Percentiles rank a stretch among this genome's conserved stretches.
Evolutionary conservation across 2,329 filamentous ascomycete genomes (phyloP).

Genomic region (Dryadomyces sulphureus): DNA sequence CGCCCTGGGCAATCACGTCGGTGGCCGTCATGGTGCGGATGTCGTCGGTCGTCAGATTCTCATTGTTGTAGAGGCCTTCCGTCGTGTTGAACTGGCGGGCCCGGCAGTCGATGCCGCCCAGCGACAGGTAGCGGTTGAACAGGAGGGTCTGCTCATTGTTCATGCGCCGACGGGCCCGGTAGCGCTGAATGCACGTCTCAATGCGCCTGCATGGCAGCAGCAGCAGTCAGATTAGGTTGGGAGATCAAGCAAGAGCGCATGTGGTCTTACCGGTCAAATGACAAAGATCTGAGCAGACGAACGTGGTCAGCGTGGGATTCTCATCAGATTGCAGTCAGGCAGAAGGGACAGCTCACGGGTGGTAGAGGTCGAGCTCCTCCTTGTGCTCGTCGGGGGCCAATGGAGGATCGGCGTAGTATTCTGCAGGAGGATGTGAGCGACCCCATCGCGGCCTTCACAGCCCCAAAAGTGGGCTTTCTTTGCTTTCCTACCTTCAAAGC

Average conservation of each 20-base stretch:
- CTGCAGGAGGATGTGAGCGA: conserved; percentile 18
- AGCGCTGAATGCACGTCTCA: conserved; percentile 72
- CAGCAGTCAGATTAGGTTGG: conserved; percentile 13
- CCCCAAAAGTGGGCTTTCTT: not conserved
- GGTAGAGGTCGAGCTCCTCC: conserved; percentile 54
- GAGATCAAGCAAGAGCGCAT: conserved; percentile 19
- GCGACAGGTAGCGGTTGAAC: conserved; percentile 68
- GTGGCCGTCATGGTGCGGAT: conserved; percentile 49
- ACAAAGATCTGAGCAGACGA: conserved; percentile 1
- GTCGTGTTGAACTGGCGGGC: conserved; percentile 45
- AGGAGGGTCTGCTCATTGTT: conserved; percentile 43
- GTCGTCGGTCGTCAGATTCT: conserved; percentile 46
- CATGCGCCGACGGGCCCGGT: conserved; percentile 61
- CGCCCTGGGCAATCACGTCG: conserved; percentile 37
- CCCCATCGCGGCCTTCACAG: not conserved
- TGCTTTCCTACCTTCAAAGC: conserved; percentile 45
- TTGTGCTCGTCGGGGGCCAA: conserved; percentile 54
- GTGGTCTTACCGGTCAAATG: conserved; percentile 8
- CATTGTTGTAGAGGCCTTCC: conserved; percentile 29
- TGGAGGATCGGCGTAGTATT: conserved; percentile 67
- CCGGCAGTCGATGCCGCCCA: conserved; percentile 61
- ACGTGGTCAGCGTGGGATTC: not conserved
- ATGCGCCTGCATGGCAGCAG: conserved; percentile 55
- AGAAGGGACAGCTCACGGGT: conserved; percentile 30
- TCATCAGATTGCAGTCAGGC: not conserved